phyloP scores from a whole-genome alignment of 805 yeast species.

The Ogataea paradorogensis region DNA sequence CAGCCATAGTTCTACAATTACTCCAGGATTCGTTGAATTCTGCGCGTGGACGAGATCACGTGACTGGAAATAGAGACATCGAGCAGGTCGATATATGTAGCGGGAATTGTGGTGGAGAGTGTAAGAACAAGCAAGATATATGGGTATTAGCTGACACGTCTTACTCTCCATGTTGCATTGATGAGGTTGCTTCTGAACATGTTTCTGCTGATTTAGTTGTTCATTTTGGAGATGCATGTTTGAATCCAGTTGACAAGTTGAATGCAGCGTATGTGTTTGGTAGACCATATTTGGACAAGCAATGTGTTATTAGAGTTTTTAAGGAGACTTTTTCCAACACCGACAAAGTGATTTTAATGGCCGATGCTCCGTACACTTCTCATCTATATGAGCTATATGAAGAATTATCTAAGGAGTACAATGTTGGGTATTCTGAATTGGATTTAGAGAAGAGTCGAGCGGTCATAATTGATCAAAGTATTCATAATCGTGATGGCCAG shows the following conservation, averaged over 20 bases:
- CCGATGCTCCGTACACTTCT: slow-evolving; percentile 65
- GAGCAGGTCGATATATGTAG: slow-evolving; percentile 26
- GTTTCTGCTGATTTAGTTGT: slow-evolving; percentile 80
- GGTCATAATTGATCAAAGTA: slow-evolving; percentile 25
- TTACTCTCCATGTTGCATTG: slow-evolving; percentile 92
- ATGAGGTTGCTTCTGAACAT: slow-evolving; percentile 95
- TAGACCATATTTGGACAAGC: slow-evolving; percentile 51
- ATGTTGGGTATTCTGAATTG: slow-evolving; percentile 39
- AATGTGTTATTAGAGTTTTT: slow-evolving; percentile 39
- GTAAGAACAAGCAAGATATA: slow-evolving; percentile 37
- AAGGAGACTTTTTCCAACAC: slow-evolving; percentile 38
- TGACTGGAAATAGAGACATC: slow-evolving; percentile 19
- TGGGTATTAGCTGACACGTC: slow-evolving; percentile 96
- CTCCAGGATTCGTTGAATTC: slow-evolving; percentile 40
- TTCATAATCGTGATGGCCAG: slow-evolving; percentile 8
- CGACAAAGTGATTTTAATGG: slow-evolving; percentile 59
- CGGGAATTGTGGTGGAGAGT: slow-evolving; percentile 29
- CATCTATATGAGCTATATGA: slow-evolving; percentile 41
- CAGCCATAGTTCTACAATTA: slow-evolving; percentile 62
- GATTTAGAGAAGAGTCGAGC: slow-evolving; percentile 29
- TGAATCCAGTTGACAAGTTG: slow-evolving; percentile 71
- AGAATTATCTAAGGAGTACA: slow-evolving; percentile 32
- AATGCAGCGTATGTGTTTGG: slow-evolving; percentile 82
- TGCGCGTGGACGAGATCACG: slow-evolving; percentile 4
- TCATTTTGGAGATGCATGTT: slow-evolving; percentile 94